A percentile compares a stretch with the other conserved stretches of the same genome.
Evolutionary conservation across 2,329 filamentous ascomycete genomes (phyloP).

Genomic region (Mycosphaerella sp.): DNA sequence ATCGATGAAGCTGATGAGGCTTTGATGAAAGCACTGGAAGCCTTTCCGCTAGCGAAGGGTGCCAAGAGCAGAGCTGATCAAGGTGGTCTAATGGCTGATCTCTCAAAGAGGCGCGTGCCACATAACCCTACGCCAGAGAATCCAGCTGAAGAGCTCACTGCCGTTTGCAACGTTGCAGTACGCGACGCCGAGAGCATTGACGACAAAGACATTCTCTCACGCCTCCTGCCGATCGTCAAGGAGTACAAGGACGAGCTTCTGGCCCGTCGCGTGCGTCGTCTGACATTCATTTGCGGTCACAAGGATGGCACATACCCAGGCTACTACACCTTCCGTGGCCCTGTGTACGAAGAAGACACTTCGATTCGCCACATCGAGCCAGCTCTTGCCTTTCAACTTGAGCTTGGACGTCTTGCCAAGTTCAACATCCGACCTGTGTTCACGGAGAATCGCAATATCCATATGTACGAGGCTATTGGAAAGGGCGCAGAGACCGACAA

Average conservation of each 20-base stretch:
- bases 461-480: constrained; percentile 94
- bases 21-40: constrained; percentile 75
- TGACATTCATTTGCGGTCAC: constrained; percentile 95
- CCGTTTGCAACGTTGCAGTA: constrained; percentile 87
- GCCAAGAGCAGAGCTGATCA: constrained; percentile 42
- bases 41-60: constrained; percentile 54
- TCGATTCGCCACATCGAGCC: constrained; percentile 97
- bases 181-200: constrained; percentile 78
- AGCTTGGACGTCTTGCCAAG: constrained; percentile 86
- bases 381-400: constrained; percentile 95
- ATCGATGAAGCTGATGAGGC: constrained; percentile 90
- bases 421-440: constrained; percentile 99
- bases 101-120: constrained; percentile 62
- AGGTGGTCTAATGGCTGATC: constrained; percentile 58
- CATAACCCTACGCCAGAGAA: constrained; percentile 49
- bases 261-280: constrained; percentile 71
- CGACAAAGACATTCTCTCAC: constrained; percentile 71
- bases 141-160: constrained; percentile 69
- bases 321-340: constrained; percentile 98
- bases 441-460: constrained; percentile 98
- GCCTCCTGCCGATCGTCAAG: constrained; percentile 69
- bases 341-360: constrained; percentile 79
- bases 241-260: constrained; percentile 80
- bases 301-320: constrained; percentile 90
- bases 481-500: constrained; percentile 95